phyloP scores from a whole-genome alignment of 805 yeast species.

The Metschnikowia colocasiae region DNA sequence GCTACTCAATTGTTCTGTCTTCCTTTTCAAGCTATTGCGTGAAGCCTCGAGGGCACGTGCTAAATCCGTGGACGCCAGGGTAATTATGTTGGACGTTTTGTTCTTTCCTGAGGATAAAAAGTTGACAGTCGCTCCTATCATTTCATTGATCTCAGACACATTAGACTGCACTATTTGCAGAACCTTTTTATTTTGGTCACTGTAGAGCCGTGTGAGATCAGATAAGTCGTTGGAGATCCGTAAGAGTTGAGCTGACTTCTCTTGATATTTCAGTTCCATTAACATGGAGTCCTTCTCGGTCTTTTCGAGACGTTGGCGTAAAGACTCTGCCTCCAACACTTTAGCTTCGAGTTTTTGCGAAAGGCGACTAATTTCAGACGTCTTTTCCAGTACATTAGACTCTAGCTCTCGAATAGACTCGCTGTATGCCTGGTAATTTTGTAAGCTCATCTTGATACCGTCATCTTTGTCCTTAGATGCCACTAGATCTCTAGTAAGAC shows the following conservation, averaged over 20 bases:
- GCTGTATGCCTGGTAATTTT: conserved; percentile 40
- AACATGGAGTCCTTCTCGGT: neutral
- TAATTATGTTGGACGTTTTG: neutral
- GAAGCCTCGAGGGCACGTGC: neutral
- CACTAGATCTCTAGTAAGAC: conserved; percentile 54
- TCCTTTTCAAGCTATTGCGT: neutral
- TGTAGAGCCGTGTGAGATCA: neutral
- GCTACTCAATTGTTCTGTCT: neutral
- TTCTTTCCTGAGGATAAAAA: neutral
- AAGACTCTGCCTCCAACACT: neutral
- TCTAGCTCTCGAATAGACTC: conserved; percentile 11
- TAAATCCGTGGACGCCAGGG: neutral
- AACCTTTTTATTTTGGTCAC: conserved; percentile 2
- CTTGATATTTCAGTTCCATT: neutral
- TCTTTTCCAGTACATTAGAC: conserved; percentile 11
- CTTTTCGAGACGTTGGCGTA: neutral
- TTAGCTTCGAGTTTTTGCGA: neutral
- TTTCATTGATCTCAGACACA: neutral
- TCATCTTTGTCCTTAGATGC: conserved; percentile 58
- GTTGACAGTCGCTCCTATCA: neutral
- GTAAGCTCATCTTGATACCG: conserved; percentile 61
- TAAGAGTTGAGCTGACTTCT: neutral
- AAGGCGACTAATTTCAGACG: conserved; percentile 6
- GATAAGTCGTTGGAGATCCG: neutral
- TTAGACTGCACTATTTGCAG: conserved; percentile 3